Conservation (phyloP, 257 asterid genomes). For the Eustoma russellianum region DNA sequence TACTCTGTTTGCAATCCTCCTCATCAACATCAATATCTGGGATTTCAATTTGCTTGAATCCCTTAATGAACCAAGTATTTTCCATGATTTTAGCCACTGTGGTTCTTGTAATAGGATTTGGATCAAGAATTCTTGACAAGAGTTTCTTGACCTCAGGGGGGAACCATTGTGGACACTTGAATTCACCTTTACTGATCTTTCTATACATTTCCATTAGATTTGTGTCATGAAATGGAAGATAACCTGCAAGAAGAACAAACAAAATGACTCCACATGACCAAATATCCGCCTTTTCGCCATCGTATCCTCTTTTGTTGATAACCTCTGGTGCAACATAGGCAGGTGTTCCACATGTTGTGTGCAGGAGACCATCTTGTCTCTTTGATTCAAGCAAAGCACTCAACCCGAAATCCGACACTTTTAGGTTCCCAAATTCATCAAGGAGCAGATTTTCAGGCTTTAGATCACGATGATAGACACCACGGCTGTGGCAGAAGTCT, state of each 20-base stretch:
- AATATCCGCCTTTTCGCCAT: slow-evolving; percentile 82
- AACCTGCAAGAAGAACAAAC: slow-evolving; percentile 73
- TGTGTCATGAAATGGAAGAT: slow-evolving; percentile 69
- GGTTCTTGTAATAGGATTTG: slow-evolving; percentile 52
- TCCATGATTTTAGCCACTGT: slow-evolving; percentile 56
- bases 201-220: slow-evolving; percentile 73
- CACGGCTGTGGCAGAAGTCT: slow-evolving; percentile 84
- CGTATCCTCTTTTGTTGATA: slow-evolving; percentile 56
- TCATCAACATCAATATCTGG: slow-evolving; percentile 10
- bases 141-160: slow-evolving; percentile 65
- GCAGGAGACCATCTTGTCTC: slow-evolving; percentile 80
- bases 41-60: slow-evolving; percentile 32
- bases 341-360: slow-evolving; percentile 91
- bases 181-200: slow-evolving; percentile 60
- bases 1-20: slow-evolving; percentile 31
- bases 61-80: slow-evolving; percentile 67
- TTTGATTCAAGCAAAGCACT: slow-evolving; percentile 63
- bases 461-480: slow-evolving; percentile 81
- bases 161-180: slow-evolving; percentile 81
- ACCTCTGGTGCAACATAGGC: slow-evolving; percentile 98
- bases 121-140: slow-evolving; percentile 63
- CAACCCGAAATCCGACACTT: slow-evolving; percentile 80
- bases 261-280: slow-evolving; percentile 93
- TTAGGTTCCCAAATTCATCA: slow-evolving; percentile 61
- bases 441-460: slow-evolving; percentile 90